These are phyloP conservation scores for Tylopilus balloui DNA, from an alignment of 768 basidiomycete species.

Conservation along the genomic window DNA sequence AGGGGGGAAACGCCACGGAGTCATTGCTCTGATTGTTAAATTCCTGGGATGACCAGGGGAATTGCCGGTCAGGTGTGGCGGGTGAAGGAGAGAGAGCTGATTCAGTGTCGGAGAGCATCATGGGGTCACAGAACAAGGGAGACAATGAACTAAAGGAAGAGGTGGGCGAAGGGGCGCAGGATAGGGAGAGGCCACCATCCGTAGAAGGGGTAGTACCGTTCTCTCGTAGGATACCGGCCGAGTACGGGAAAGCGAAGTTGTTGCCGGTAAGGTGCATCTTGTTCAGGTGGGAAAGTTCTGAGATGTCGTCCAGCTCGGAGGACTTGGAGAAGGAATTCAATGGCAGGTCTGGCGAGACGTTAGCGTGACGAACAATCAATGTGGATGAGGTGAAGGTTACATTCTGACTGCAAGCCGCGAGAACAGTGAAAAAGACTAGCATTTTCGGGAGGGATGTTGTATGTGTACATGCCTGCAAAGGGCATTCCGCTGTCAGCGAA, in stretches of 20 bases:
- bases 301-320: slow-evolving; percentile 16
- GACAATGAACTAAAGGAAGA: slow-evolving; percentile 27
- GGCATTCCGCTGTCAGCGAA: slow-evolving; percentile 1
- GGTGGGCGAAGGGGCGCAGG: slow-evolving; percentile 22
- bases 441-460: background rate
- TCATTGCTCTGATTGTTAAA: slow-evolving; percentile 8
- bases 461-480: background rate
- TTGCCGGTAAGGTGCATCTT: slow-evolving; percentile 9
- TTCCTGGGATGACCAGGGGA: slow-evolving; percentile 1
- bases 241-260: slow-evolving; percentile 5
- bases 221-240: slow-evolving; percentile 15
- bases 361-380: slow-evolving; percentile 17
- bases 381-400: slow-evolving; percentile 3
- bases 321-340: background rate
- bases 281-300: slow-evolving; percentile 15
- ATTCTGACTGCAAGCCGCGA: background rate
- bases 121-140: slow-evolving; percentile 11
- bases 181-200: slow-evolving; percentile 8
- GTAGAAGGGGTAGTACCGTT: background rate
- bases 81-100: slow-evolving; percentile 18
- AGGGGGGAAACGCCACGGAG: background rate
- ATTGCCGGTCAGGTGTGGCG: slow-evolving; percentile 6
- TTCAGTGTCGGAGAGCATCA: slow-evolving; percentile 22
- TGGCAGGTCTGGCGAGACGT: slow-evolving; percentile 1
- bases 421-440: background rate